Evolutionary conservation across 2,329 filamentous ascomycete genomes (phyloP).

Genomic region (Claviceps sorghi): DNA sequence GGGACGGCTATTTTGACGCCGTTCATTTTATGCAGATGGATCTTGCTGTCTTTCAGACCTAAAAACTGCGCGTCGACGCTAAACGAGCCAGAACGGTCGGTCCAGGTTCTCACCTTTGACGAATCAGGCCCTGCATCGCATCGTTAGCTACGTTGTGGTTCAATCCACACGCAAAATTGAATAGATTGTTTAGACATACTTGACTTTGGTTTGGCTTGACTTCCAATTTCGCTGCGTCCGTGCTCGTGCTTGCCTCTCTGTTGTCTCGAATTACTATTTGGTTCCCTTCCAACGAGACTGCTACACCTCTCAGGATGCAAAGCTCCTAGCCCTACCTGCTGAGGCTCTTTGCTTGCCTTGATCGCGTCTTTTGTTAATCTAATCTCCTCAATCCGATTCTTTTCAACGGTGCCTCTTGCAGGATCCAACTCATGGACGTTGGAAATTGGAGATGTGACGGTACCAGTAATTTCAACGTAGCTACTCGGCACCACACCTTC

Average conservation of each 20-base stretch:
- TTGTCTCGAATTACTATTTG: constrained; percentile 52
- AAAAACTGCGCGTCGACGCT: constrained; percentile 96
- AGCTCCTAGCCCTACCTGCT: constrained; percentile 62
- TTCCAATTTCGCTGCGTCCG: constrained; percentile 40
- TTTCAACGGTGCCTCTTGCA: constrained; percentile 54
- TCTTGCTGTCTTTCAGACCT: constrained; percentile 86
- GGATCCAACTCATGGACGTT: constrained; percentile 31
- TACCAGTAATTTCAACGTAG: constrained; percentile 79
- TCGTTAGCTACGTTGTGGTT: background rate
- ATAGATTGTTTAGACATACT: constrained; percentile 39
- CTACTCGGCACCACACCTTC: constrained; percentile 94
- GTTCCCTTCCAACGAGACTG: constrained; percentile 55
- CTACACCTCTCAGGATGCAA: constrained; percentile 64
- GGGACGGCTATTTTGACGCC: constrained; percentile 97
- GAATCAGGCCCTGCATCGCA: constrained; percentile 58
- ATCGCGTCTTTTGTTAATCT: constrained; percentile 68
- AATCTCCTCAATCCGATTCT: constrained; percentile 67
- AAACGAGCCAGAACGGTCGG: constrained; percentile 87
- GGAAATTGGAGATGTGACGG: constrained; percentile 33
- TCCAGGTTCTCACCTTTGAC: constrained; percentile 79
- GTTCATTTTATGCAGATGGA: constrained; percentile 94
- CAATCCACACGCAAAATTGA: background rate
- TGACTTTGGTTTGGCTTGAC: constrained; percentile 46
- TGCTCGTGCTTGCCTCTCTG: constrained; percentile 61
- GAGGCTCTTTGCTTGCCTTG: constrained; percentile 42